Conservation (phyloP, 345 rosid genomes). For the Eucalyptus cladocalyx region DNA sequence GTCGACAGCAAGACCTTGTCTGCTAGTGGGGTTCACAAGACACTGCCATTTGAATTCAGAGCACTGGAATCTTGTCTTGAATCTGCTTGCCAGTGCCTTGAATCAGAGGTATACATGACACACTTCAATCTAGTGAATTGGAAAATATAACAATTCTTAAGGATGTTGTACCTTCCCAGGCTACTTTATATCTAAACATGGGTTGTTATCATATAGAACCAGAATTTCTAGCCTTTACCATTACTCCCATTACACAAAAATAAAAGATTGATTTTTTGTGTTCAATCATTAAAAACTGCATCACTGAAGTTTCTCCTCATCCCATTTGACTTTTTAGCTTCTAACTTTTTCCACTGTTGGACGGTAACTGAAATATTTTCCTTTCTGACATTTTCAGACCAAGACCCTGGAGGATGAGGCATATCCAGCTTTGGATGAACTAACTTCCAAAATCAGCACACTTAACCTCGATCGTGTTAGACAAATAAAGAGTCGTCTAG, state of each 20-base stretch:
- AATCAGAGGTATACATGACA: constrained; percentile 36
- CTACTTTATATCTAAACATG: not conserved
- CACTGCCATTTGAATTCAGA: constrained; percentile 54
- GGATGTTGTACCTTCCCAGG: not conserved
- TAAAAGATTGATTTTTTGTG: not conserved
- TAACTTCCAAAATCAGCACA: constrained; percentile 70
- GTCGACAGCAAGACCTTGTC: not conserved
- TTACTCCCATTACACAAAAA: not conserved
- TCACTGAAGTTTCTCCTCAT: not conserved
- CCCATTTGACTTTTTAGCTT: not conserved
- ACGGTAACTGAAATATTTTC: not conserved
- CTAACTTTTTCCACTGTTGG: not conserved
- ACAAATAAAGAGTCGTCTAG: constrained; percentile 69
- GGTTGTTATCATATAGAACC: not conserved
- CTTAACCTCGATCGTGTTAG: constrained; percentile 68
- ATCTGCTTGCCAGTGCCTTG: constrained; percentile 61
- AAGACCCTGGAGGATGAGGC: constrained; percentile 62
- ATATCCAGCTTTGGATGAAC: constrained; percentile 74
- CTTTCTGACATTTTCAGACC: constrained; percentile 13
- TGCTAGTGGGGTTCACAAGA: constrained; percentile 12
- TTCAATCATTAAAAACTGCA: not conserved
- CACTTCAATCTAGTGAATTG: not conserved
- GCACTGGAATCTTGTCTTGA: constrained; percentile 79
- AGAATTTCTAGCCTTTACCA: not conserved
- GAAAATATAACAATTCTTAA: not conserved